Evolutionary conservation across 2,329 filamentous ascomycete genomes (phyloP), one percentile per base, ranked within the genome.

Genomic region (Stromatinia cepivora): DNA sequence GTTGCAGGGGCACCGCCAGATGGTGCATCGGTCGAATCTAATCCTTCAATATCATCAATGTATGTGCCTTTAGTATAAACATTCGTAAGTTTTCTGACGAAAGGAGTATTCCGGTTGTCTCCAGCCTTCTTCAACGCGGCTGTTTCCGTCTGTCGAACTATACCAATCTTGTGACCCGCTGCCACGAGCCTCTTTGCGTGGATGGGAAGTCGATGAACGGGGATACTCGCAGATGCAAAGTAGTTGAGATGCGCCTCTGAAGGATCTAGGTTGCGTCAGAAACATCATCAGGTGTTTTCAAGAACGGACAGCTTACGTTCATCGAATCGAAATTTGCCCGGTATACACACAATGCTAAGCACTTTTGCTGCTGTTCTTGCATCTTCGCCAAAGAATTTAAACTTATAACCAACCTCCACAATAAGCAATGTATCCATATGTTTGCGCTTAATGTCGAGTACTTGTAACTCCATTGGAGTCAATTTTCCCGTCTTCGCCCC

Each of bases 1-100:
- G 89, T 91, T 34, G 88, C 84, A 13, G 84, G 83, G 5, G 87
- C 84, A 28, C 84, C 83, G n/a, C 86, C 88, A 0, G 86, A 82
- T 0, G 88, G 85, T 1, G 86, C 83, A 52, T 85, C 83, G 0
- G 74, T 71, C 77, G 78, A 72, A 66, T 92, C 90, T 7, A 97
- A 80, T 36, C 92, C 92, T 72, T 95, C 94, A 13, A 92, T 86
- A 78, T 99, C 95, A 77, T 98, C 95, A 69, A 99, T 90, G 75
- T 98, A 99, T 3, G 95, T 99, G 56, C 94, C 95, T 79, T 98
- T 99, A 11, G 95, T 99, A 81, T 99, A 99, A 9, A 99, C 85
- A 77, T 97, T 97, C 22, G 95, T 98, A 76, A 99, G 88, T 76
- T 97, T 95, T 48, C 95, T 89, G 50, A 93, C 87, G 75, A 99